phyloP scores from a whole-genome alignment of 2,329 filamentous ascomycete genomes.

The Colletotrichum sp. region DNA sequence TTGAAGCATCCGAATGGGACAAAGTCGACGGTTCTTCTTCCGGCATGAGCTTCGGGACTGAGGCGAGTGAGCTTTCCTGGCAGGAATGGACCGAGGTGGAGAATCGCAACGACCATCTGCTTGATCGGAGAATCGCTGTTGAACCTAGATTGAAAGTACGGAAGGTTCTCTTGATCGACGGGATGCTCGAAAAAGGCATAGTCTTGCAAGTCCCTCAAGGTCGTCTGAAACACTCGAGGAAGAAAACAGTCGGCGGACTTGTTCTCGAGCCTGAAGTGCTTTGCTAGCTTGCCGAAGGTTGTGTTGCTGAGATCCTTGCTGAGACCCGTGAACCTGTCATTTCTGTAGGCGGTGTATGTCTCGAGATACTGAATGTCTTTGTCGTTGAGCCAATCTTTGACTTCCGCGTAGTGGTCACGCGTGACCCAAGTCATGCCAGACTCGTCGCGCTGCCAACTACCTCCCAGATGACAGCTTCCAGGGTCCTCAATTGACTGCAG shows the following conservation, averaged over 20 bases:
- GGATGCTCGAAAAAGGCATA: not conserved
- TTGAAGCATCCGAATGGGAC: not conserved
- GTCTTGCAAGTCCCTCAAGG: not conserved
- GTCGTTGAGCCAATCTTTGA: not conserved
- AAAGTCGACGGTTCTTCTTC: not conserved
- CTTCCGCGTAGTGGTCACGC: not conserved
- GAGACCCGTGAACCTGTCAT: not conserved
- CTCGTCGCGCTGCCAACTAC: not conserved
- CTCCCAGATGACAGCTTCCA: not conserved
- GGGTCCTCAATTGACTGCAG: not conserved
- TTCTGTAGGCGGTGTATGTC: not conserved
- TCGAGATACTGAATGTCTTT: not conserved
- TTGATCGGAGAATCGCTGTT: not conserved
- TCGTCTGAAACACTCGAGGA: not conserved
- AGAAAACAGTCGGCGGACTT: not conserved
- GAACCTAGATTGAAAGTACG: not conserved
- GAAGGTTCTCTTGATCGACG: not conserved
- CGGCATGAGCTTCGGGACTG: not conserved
- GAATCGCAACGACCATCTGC: not conserved
- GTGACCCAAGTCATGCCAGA: not conserved
- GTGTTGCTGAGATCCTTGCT: not conserved
- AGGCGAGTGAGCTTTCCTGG: not conserved
- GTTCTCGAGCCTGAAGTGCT: not conserved
- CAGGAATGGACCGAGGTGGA: not conserved
- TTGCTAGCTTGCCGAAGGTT: not conserved